Percentiles rank a stretch among this genome's conserved stretches.
These are phyloP conservation scores for Paramecium sonneborni DNA, from an alignment of 73 alveolate species.

Conservation along the genomic window DNA sequence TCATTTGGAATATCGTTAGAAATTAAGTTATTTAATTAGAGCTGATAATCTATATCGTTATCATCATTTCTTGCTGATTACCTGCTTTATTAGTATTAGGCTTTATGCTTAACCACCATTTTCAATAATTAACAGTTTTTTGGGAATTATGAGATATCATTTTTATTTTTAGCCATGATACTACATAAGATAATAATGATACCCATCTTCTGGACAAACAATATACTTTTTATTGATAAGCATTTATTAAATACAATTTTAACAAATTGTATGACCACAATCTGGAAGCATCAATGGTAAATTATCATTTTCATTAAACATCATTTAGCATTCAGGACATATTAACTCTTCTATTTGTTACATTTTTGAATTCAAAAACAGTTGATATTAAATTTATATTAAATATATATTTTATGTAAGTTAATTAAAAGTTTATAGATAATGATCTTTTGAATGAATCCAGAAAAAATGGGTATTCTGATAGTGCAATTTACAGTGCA, in stretches of 20 bases:
- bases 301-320: conserved; percentile 30
- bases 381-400: not conserved
- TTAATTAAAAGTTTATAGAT: not conserved
- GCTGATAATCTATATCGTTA: not conserved
- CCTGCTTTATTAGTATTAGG: not conserved
- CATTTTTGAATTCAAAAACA: not conserved
- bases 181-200: not conserved
- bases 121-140: conserved; percentile 26
- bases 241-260: conserved; percentile 27
- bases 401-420: not conserved
- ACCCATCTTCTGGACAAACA: conserved; percentile 57
- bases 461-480: not conserved
- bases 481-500: not conserved
- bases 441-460: not conserved
- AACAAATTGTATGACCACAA: conserved; percentile 56
- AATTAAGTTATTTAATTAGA: not conserved
- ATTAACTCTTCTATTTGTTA: conserved; percentile 32
- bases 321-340: conserved; percentile 39
- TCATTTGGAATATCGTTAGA: not conserved
- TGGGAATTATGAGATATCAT: conserved; percentile 21
- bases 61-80: conserved; percentile 42
- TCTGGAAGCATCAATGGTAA: conserved; percentile 51
- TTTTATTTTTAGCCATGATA: conserved; percentile 9
- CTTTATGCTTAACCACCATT: not conserved
- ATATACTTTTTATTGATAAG: not conserved